Evolutionary conservation across 108 stramenopile genomes (phyloP).

Genomic region (Nannochloropsis gaditana): DNA sequence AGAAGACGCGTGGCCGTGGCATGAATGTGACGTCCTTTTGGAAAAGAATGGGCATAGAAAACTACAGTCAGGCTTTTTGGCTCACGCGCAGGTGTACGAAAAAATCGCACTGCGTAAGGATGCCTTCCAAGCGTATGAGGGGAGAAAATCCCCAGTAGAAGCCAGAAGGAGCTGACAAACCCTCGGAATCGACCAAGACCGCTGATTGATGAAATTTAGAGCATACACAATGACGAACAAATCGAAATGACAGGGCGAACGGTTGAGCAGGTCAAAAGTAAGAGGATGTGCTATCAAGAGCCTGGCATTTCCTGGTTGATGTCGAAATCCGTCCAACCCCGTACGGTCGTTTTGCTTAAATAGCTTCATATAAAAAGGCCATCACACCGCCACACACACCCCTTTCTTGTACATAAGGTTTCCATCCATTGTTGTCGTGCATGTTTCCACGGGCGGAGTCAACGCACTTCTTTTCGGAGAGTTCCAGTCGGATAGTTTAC

Average conservation of each 20-base stretch:
- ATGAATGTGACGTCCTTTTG: background rate
- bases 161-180: background rate
- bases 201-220: background rate
- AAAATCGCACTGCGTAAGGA: background rate
- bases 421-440: no score
- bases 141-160: background rate
- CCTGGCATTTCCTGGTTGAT: no score
- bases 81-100: background rate
- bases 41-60: no score
- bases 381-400: no score
- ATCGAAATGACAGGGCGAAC: no score
- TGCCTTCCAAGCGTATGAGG: background rate
- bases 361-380: no score
- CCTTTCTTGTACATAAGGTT: no score
- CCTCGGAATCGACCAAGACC: background rate
- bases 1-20: background rate
- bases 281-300: no score
- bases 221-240: background rate
- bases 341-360: no score
- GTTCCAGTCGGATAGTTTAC: background rate
- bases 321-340: no score
- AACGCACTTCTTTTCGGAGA: background rate
- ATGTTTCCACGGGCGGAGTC: no score
- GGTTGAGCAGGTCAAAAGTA: no score
- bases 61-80: background rate